Evolutionary conservation across 2,329 filamentous ascomycete species (phyloP).

Genomic region (Stemphylium vesicarium): DNA sequence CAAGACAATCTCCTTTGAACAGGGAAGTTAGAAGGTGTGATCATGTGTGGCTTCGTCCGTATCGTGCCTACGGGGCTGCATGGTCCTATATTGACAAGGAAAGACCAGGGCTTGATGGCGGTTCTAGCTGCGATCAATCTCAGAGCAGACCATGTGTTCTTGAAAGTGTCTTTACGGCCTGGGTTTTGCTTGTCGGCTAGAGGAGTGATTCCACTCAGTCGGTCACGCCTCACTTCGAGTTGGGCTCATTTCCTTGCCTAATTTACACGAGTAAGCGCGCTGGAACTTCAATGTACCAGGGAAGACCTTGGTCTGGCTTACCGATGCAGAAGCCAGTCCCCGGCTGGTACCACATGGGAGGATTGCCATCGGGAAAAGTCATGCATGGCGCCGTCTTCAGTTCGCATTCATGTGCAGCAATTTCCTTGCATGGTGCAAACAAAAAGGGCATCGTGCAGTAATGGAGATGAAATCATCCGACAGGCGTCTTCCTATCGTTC

Average conservation of each 20-base stretch:
- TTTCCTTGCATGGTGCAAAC: neutral
- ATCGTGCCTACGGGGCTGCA: neutral
- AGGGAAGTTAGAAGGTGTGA: neutral
- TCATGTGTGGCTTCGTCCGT: neutral
- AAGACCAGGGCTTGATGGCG: neutral
- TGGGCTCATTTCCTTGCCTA: slow-evolving; percentile 13
- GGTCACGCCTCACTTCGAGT: slow-evolving; percentile 13
- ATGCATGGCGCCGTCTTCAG: neutral
- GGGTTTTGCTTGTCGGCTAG: slow-evolving; percentile 6
- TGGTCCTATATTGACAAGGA: neutral
- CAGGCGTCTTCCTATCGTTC: neutral
- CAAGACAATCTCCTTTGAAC: slow-evolving; percentile 11
- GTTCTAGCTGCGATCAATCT: slow-evolving; percentile 3
- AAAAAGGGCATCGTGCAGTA: neutral
- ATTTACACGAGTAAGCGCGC: slow-evolving; percentile 17
- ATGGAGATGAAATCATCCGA: neutral
- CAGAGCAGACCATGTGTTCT: slow-evolving; percentile 15
- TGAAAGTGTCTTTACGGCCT: neutral
- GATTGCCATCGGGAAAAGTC: neutral
- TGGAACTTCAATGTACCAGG: neutral
- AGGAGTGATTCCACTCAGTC: slow-evolving; percentile 1
- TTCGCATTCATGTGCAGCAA: neutral
- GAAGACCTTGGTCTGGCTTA: slow-evolving; percentile 1
- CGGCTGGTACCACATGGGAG: neutral
- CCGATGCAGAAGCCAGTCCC: neutral